Base-by-base conservation (phyloP, 2,329 filamentous ascomycete genomes). In the Nothophaeocryptopus gaeumannii region DNA sequence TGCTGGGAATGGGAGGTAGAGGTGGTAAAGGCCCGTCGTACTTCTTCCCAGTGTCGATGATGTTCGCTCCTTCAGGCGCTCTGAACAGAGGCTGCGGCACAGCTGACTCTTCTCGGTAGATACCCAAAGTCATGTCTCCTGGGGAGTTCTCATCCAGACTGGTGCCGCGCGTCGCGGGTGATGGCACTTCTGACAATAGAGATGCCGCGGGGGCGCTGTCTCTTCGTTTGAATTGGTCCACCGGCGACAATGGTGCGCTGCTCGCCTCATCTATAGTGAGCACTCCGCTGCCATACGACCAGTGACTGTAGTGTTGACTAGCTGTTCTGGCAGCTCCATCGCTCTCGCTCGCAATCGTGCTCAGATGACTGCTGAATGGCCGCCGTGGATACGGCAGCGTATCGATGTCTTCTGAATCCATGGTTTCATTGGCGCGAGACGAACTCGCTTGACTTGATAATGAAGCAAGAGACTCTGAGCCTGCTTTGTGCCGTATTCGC, bases 331-430 rank as follows among this genome's bases (percentile, higher is more conserved):
- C 20, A 26, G 20, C 20, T 39, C 62, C 48, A 37, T 64, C 64
- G 41, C 66, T 67, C 45, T 66, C 64, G 51, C 67, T 69, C 8
- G 64, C 64, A 41, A 70, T 70, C 4, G 67, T 70, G 36, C 67
- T 68, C 33, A 70, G 58, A 45, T 67, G 59, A 42, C 59, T 61
- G 50, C 56, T 63, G 54, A 64, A 65, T 5, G 54, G 62, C 10
- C 63, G 53, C 38, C 63, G 58, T 13, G 61, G 63, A 44, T 59
- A 67, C 14, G 64, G 63, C 15, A 59, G 48, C 8, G 57, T 56
- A 50, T 67, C 63, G 37, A 63, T 54, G 8, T 65, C 63, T 36
- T 65, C 61, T 10, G 55, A 45, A 12, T 46, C 58, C 59, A 65
- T 64, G 8, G 53, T 52, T 41, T 54, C 53, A 45, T 41, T 35